These are phyloP conservation scores for Boechera stricta DNA, from an alignment of 345 rosid genomes.

Conservation along the genomic window DNA sequence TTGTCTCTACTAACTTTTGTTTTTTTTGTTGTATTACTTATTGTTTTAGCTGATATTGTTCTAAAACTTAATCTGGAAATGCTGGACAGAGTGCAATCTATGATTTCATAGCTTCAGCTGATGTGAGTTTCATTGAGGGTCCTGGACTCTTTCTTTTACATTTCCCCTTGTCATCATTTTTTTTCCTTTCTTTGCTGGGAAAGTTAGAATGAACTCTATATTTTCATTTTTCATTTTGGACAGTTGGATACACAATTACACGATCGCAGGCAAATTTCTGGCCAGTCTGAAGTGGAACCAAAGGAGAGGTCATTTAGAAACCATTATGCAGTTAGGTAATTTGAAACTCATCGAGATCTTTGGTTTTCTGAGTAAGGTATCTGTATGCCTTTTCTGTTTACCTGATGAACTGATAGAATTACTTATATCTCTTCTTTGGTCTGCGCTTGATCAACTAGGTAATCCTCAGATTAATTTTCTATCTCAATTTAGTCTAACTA, in stretches of 20 bases:
- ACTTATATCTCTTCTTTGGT: slow-evolving; percentile 1
- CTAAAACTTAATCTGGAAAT: slow-evolving; percentile 38
- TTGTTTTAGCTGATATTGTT: slow-evolving; percentile 16
- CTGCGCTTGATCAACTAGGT: neutral
- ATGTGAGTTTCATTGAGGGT: slow-evolving; percentile 60
- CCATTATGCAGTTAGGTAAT: slow-evolving; percentile 49
- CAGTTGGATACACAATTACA: slow-evolving; percentile 73
- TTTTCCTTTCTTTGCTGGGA: neutral
- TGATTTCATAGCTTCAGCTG: slow-evolving; percentile 76
- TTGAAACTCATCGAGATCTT: slow-evolving; percentile 1
- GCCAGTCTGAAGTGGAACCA: slow-evolving; percentile 55
- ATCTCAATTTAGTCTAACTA: slow-evolving; percentile 24
- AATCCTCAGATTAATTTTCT: neutral
- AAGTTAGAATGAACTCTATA: slow-evolving; percentile 14
- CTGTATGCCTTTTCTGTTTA: neutral
- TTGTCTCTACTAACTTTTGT: slow-evolving; percentile 37
- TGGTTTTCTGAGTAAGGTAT: slow-evolving; percentile 9
- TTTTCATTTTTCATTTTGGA: slow-evolving; percentile 38
- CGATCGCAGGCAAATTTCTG: slow-evolving; percentile 73
- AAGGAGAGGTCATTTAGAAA: slow-evolving; percentile 43
- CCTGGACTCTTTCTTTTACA: slow-evolving; percentile 21
- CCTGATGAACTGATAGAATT: slow-evolving; percentile 4
- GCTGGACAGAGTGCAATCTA: slow-evolving; percentile 81
- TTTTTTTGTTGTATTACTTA: neutral
- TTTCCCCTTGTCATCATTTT: neutral